Conservation (phyloP, 2,329 filamentous ascomycete genomes). For the Colletotrichum neosansevieriae region DNA sequence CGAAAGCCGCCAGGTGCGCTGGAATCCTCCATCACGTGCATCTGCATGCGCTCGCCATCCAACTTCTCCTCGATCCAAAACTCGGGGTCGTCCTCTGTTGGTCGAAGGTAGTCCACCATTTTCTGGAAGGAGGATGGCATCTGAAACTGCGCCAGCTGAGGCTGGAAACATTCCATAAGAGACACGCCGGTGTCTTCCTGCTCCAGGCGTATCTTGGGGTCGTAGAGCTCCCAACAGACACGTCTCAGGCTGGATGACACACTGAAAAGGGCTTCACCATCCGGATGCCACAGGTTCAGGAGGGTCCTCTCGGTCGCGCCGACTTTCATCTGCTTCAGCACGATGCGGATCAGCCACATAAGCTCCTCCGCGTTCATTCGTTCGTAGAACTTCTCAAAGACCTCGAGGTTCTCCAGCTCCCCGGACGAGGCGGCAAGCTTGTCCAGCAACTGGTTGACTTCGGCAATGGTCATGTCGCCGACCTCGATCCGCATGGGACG, state of each 20-base stretch:
- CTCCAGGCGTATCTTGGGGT: constrained; percentile 78
- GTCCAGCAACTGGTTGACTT: constrained; percentile 90
- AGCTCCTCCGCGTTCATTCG: constrained; percentile 95
- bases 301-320: constrained; percentile 90
- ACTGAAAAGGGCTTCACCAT: constrained; percentile 83
- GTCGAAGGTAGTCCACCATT: constrained; percentile 77
- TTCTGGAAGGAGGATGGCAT: constrained; percentile 81
- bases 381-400: constrained; percentile 87
- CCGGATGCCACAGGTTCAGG: constrained; percentile 84
- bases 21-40: constrained; percentile 87
- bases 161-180: constrained; percentile 96
- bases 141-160: constrained; percentile 93
- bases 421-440: constrained; percentile 79
- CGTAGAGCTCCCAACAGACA: constrained; percentile 93
- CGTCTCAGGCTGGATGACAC: constrained; percentile 90
- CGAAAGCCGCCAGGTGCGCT: constrained; percentile 74
- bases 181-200: constrained; percentile 80
- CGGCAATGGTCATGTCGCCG: constrained; percentile 85
- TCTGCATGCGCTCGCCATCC: constrained; percentile 96
- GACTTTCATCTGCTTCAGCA: constrained; percentile 81
- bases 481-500: constrained; percentile 79
- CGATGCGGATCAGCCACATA: constrained; percentile 94
- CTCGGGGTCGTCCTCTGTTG: constrained; percentile 76
- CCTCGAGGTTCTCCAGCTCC: constrained; percentile 85
- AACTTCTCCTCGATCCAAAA: constrained; percentile 99